Base-by-base conservation (phyloP, 2,329 filamentous ascomycete genomes). In the Colletotrichum truncatum region DNA sequence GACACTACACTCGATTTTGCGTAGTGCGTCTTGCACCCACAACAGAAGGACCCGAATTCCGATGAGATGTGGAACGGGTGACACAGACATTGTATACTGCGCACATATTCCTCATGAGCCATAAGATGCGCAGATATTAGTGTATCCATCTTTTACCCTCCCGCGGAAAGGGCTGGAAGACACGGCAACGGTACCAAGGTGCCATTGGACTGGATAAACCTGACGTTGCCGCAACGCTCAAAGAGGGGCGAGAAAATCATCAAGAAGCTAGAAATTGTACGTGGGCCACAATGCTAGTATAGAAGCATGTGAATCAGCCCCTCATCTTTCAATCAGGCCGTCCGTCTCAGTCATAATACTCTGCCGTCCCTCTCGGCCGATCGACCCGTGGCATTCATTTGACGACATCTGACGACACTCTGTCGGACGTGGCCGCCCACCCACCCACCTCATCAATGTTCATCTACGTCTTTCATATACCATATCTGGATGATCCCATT, bases 51-150 rank as follows among this genome's bases (percentile, higher is more conserved):
- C 28, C 61, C 55, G 61, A 60, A 60, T 60, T 46, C 55, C 46
- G 55, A 60, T 53, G 14, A 6, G 23, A 36, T 38, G 38, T 59
- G 60, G 39, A 53, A 64, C 46, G 32, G 25, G 46, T 30, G 16
- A 53, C 55, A 52, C 55, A 53, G 61, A 53, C 56, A n/a, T 55
- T 28, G n/a, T 25, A 12, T 16, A 16, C 32, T n/a, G n/a, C 51
- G 10, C 51, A 21, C 6, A 28, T 21, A 6, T 38, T 30, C 26
- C 30, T 28, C 34, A 38, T 52, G 39, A 49, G 32, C 43, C 57
- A 54, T 62, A 65, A 54, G 48, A 65, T 62, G 36, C 26, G 49
- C 62, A 62, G 34, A 48, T 65, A 65, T 62, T 28, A 6, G 16
- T 16, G 43, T 43, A 62, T 55, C 57, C 62, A 62, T 65, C 49